Evolutionary conservation across 331 rosid genomes (phyloP).

Genomic region (Saraca asoca): DNA sequence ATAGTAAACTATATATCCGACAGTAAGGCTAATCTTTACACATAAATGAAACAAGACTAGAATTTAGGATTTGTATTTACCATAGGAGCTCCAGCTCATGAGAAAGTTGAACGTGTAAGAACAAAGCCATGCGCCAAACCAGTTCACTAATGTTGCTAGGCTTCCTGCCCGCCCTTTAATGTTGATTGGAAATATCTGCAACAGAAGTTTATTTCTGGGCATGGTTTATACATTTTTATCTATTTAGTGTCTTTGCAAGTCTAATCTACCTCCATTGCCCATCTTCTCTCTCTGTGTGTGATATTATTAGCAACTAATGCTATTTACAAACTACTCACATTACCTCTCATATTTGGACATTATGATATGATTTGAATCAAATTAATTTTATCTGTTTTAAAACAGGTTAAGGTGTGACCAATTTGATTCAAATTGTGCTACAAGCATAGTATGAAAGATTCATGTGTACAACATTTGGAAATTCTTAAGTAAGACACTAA

Average conservation of each 20-base stretch:
- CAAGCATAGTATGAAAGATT: too few relatives aligned
- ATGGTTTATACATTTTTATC: background rate
- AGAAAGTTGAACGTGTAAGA: slow-evolving; percentile 88
- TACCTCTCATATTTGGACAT: too few relatives aligned
- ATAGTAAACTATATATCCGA: background rate
- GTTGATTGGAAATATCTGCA: slow-evolving; percentile 85
- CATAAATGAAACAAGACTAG: background rate
- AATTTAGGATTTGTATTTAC: slow-evolving; percentile 39
- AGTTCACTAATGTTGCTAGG: slow-evolving; percentile 78
- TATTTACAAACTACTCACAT: background rate
- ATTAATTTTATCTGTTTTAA: too few relatives aligned
- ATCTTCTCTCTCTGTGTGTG: background rate
- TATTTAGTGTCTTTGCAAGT: background rate
- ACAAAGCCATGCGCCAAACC: slow-evolving; percentile 93
- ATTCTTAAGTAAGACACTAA: slow-evolving; percentile 10
- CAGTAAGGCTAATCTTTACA: background rate
- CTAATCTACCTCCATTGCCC: background rate
- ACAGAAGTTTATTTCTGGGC: slow-evolving; percentile 21
- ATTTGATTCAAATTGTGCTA: too few relatives aligned
- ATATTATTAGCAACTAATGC: background rate
- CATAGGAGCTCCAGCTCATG: slow-evolving; percentile 84
- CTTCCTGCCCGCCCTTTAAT: slow-evolving; percentile 90
- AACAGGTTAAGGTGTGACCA: too few relatives aligned
- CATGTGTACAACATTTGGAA: background rate
- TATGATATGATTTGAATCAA: too few relatives aligned